Conservation (phyloP, 768 basidiomycete genomes). For the Aureoboletus auriporus region DNA sequence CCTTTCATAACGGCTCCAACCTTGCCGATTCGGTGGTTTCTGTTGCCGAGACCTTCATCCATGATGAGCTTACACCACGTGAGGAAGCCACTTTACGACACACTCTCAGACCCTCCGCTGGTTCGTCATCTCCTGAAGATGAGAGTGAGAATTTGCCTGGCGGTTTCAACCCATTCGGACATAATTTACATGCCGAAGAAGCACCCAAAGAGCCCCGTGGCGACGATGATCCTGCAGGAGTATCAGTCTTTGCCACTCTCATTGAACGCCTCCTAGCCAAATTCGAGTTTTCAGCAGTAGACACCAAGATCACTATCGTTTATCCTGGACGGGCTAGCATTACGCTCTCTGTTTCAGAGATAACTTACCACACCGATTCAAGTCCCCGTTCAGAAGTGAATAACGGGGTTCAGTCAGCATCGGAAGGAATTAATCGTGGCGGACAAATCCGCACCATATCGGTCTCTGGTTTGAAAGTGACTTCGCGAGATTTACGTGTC, state of each 20-base stretch:
- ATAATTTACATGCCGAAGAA: constrained; percentile 32
- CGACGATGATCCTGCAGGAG: constrained; percentile 65
- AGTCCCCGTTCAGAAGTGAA: constrained; percentile 16
- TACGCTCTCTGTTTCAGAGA: constrained; percentile 52
- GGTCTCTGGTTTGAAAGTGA: constrained; percentile 54
- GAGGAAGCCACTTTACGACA: constrained; percentile 71
- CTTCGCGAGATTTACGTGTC: constrained; percentile 42
- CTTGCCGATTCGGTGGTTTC: constrained; percentile 77
- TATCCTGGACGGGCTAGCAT: constrained; percentile 61
- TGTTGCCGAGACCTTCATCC: constrained; percentile 84
- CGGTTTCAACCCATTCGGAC: constrained; percentile 54
- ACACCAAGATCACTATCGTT: constrained; percentile 66
- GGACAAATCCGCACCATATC: constrained; percentile 45
- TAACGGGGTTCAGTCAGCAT: constrained; percentile 18
- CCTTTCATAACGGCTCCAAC: constrained; percentile 31
- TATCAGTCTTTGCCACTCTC: constrained; percentile 76
- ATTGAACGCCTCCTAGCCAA: constrained; percentile 75
- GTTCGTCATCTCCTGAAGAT: constrained; percentile 26
- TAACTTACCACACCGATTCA: constrained; percentile 50
- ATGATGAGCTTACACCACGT: constrained; percentile 68
- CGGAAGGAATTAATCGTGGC: constrained; percentile 13
- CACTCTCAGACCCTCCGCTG: constrained; percentile 54
- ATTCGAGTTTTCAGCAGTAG: constrained; percentile 71
- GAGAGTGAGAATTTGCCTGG: constrained; percentile 56
- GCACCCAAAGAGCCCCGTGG: constrained; percentile 22